phyloP scores from a whole-genome alignment of 2,329 filamentous ascomycete species.

The Colletotrichum camelliae region DNA sequence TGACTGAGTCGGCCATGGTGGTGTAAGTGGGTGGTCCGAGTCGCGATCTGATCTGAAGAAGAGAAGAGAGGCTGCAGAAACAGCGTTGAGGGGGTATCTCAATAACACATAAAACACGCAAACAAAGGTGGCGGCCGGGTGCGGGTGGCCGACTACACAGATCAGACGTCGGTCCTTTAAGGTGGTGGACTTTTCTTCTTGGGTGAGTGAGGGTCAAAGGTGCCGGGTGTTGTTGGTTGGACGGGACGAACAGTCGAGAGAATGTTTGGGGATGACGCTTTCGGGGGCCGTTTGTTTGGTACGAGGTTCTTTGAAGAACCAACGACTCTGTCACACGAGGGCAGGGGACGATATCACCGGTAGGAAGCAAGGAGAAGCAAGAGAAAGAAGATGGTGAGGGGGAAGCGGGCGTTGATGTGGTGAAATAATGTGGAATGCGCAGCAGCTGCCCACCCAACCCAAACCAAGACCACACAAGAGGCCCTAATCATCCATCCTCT shows the following conservation, averaged over 20 bases:
- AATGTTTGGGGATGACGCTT: background rate
- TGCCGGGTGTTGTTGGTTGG: slow-evolving; percentile 5
- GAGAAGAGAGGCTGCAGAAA: background rate
- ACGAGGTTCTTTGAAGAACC: background rate
- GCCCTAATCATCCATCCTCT: slow-evolving; percentile 7
- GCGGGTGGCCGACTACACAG: slow-evolving; percentile 4
- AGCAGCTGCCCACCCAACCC: background rate
- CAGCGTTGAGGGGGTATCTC: slow-evolving; percentile 19
- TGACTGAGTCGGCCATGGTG: slow-evolving; percentile 16
- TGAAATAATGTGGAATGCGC: slow-evolving; percentile 4
- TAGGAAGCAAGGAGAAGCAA: background rate
- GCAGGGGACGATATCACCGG: background rate
- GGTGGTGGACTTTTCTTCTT: background rate
- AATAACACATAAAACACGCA: slow-evolving; percentile 14
- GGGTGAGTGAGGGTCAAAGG: slow-evolving; percentile 5
- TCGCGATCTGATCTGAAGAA: slow-evolving; percentile 11
- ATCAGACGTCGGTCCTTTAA: background rate
- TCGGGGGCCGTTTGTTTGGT: slow-evolving; percentile 1
- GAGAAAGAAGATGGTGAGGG: background rate
- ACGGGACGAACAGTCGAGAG: background rate
- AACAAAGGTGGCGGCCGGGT: slow-evolving; percentile 2
- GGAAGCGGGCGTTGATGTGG: background rate
- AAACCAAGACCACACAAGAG: background rate
- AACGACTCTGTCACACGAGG: background rate
- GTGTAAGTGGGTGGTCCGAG: slow-evolving; percentile 5